Evolutionary conservation across 1,139 yeast species (phyloP).

Genomic region (Geotrichum restrictum): DNA sequence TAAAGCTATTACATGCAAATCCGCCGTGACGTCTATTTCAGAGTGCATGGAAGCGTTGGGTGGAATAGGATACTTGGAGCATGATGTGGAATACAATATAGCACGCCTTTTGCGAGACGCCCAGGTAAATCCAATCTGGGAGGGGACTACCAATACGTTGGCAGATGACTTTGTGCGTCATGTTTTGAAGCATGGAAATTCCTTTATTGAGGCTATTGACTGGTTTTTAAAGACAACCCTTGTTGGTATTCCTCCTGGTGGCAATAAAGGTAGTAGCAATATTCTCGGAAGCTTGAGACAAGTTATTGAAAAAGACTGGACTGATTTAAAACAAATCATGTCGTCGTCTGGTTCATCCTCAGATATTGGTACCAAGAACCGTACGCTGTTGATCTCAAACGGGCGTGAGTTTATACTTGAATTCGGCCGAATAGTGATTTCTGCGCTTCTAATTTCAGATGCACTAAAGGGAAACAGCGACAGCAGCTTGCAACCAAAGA

Average conservation of each 20-base stretch:
- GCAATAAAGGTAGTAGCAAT: no score
- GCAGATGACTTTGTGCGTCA: conserved; percentile 33
- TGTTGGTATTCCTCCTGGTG: neutral
- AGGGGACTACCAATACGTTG: conserved; percentile 38
- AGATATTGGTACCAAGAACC: no score
- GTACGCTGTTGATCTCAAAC: conserved; percentile 13
- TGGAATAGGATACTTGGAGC: conserved; percentile 37
- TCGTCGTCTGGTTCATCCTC: conserved; percentile 13
- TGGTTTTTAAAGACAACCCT: conserved; percentile 14
- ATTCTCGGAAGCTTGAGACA: neutral
- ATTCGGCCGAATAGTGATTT: conserved; percentile 27
- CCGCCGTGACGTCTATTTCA: conserved; percentile 30
- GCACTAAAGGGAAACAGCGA: neutral
- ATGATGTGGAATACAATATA: conserved; percentile 33
- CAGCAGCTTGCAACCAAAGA: neutral
- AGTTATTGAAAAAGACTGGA: conserved; percentile 7
- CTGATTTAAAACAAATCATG: conserved; percentile 11
- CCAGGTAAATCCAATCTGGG: conserved; percentile 38
- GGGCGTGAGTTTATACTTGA: conserved; percentile 27
- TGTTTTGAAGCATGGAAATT: conserved; percentile 22
- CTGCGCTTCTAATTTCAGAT: conserved; percentile 24
- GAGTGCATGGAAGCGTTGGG: conserved; percentile 39
- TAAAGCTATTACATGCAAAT: conserved; percentile 33
- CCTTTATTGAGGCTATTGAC: conserved; percentile 21
- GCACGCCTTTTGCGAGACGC: conserved; percentile 34